Conservation (phyloP, 345 rosid genomes). For the Populus ilicifolia region DNA sequence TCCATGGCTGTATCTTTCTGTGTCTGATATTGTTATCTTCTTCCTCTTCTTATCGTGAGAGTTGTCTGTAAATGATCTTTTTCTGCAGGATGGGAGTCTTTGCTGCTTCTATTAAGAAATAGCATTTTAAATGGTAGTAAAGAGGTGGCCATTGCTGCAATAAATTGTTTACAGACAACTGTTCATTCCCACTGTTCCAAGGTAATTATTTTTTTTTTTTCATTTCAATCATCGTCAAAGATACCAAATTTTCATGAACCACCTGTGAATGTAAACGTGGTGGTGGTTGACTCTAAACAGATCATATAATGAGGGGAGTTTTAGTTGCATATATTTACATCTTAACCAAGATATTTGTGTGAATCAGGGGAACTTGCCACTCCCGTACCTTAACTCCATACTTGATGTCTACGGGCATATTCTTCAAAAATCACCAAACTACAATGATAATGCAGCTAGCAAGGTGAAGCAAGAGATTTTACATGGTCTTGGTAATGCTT, state of each 20-base stretch:
- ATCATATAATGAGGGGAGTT: not conserved
- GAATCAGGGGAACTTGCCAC: conserved; percentile 63
- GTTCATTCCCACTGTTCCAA: conserved; percentile 69
- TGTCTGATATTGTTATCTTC: not conserved
- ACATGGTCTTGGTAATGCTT: conserved; percentile 75
- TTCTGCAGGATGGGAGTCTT: conserved; percentile 84
- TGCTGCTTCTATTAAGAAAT: conserved; percentile 67
- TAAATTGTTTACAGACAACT: conserved; percentile 83
- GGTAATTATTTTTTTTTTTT: conserved; percentile 39
- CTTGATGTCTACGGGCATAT: conserved; percentile 76
- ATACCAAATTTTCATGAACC: not conserved
- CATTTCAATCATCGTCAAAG: not conserved
- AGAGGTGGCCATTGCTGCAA: conserved; percentile 90
- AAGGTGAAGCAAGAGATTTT: conserved; percentile 93
- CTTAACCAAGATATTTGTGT: conserved; percentile 11
- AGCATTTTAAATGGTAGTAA: conserved; percentile 83
- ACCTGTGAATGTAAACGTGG: not conserved
- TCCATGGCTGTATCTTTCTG: not conserved
- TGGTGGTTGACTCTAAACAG: not conserved
- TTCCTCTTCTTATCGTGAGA: not conserved
- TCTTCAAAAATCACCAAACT: conserved; percentile 64
- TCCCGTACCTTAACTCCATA: conserved; percentile 73
- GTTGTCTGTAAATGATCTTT: conserved; percentile 4
- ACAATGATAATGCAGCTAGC: conserved; percentile 48
- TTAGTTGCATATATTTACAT: not conserved